Evolutionary conservation across 176 grass and related monocot genomes (phyloP).

Genomic region (Lolium rigidum): DNA sequence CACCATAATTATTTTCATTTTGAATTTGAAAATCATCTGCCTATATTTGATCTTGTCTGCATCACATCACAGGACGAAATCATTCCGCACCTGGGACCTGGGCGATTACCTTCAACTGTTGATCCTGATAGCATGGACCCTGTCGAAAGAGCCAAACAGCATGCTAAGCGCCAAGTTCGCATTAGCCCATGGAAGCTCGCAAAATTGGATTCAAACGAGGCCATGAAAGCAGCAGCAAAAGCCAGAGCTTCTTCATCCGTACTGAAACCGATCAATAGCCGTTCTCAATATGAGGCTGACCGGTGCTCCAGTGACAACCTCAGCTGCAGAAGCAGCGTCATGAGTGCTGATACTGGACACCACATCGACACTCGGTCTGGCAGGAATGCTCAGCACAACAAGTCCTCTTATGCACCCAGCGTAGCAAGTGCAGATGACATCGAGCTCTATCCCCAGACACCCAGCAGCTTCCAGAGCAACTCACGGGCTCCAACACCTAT

Average conservation of each 20-base stretch:
- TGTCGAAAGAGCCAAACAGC: conserved; percentile 53
- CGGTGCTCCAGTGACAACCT: conserved; percentile 49
- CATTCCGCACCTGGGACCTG: conserved; percentile 84
- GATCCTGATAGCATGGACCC: conserved; percentile 85
- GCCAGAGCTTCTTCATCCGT: conserved; percentile 94
- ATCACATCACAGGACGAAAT: conserved; percentile 80
- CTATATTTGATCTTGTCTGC: conserved; percentile 36
- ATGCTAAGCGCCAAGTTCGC: conserved; percentile 73
- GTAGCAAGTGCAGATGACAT: conserved; percentile 77
- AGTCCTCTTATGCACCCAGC: conserved; percentile 67
- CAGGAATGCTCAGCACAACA: conserved; percentile 53
- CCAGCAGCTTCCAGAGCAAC: conserved; percentile 65
- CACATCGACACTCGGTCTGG: conserved; percentile 52
- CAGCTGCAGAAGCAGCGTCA: conserved; percentile 60
- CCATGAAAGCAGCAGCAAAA: conserved; percentile 87
- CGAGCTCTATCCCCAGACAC: conserved; percentile 60
- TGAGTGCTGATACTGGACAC: conserved; percentile 60
- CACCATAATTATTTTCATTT: conserved; percentile 17
- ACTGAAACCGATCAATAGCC: conserved; percentile 71
- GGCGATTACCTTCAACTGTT: conserved; percentile 82
- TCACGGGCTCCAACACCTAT: conserved; percentile 44
- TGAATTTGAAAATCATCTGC: conserved; percentile 10
- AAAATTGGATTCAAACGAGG: conserved; percentile 86
- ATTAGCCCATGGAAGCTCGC: conserved; percentile 97
- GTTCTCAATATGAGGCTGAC: conserved; percentile 46